Conservation (phyloP, 495 filamentous ascomycete species). For the Acidomyces sp. region DNA sequence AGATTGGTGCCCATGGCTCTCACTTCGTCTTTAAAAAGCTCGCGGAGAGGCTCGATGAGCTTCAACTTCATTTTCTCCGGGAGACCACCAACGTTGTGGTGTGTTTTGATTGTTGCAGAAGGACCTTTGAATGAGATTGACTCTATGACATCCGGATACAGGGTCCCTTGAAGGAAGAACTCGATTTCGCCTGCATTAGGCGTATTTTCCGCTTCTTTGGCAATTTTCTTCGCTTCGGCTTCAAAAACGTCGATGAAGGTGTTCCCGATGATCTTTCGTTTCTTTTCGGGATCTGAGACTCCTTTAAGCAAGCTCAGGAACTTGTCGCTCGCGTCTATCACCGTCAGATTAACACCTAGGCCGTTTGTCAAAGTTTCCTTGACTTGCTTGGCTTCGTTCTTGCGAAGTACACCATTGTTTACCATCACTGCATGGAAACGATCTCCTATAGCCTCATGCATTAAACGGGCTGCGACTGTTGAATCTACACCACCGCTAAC, state of each 20-base stretch:
- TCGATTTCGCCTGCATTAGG: conserved; percentile 55
- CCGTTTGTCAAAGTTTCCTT: conserved; percentile 60
- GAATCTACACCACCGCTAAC: conserved; percentile 87
- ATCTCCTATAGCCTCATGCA: conserved; percentile 70
- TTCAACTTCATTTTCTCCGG: conserved; percentile 47
- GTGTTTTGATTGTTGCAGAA: conserved; percentile 68
- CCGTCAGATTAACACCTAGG: conserved; percentile 79
- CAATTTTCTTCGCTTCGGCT: conserved; percentile 62
- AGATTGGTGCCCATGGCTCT: conserved; percentile 64
- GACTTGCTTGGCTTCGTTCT: conserved; percentile 71
- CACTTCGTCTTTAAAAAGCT: conserved; percentile 77
- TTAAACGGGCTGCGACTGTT: conserved; percentile 78
- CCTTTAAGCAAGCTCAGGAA: conserved; percentile 68
- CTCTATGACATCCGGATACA: conserved; percentile 74
- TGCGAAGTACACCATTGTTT: conserved; percentile 76
- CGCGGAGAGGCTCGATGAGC: conserved; percentile 66
- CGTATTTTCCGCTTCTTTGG: conserved; percentile 48
- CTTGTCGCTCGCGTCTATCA: conserved; percentile 63
- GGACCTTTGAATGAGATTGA: conserved; percentile 73
- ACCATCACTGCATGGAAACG: conserved; percentile 83
- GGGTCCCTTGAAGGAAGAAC: conserved; percentile 76
- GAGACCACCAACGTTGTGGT: conserved; percentile 74
- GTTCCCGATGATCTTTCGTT: conserved; percentile 83
- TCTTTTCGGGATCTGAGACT: conserved; percentile 63
- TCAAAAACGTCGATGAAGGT: conserved; percentile 85